Evolutionary conservation across 208 protist genomes (phyloP).

Genomic region (Sergeia podlipaevii): DNA sequence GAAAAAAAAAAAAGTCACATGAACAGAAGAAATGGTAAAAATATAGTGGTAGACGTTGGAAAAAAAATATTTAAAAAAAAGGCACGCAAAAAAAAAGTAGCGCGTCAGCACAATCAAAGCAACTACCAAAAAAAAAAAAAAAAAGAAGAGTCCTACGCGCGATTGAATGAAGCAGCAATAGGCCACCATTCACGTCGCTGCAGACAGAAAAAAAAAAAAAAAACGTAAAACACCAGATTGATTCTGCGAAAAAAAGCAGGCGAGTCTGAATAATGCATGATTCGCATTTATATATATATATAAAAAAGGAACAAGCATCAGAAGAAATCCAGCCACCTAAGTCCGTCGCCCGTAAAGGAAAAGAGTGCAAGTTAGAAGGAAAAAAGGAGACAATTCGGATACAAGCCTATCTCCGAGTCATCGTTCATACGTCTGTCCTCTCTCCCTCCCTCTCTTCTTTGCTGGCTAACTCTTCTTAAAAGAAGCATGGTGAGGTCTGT

Average conservation of each 20-base stretch:
- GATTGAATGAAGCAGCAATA: not conserved
- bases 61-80: constrained; percentile 2
- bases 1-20: constrained; percentile 3
- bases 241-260: constrained; percentile 2
- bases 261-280: constrained; percentile 6
- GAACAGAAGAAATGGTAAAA: not conserved
- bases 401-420: too few species aligned
- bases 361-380: too few species aligned
- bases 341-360: too few species aligned
- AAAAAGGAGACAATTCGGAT: too few species aligned
- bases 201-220: constrained; percentile 1
- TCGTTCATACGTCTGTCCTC: too few species aligned
- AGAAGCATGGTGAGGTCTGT: not conserved
- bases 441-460: too few species aligned
- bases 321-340: too few species aligned
- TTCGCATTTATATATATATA: too few species aligned
- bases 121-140: constrained; percentile 10
- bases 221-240: not conserved
- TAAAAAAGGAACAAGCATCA: too few species aligned
- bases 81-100: not conserved
- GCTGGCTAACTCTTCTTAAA: too few species aligned
- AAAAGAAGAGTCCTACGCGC: constrained; percentile 5
- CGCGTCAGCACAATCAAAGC: not conserved
- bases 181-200: not conserved
- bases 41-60: not conserved